These are phyloP conservation scores for Ogataea naganishii DNA, from an alignment of 805 yeast species.

Conservation along the genomic window DNA sequence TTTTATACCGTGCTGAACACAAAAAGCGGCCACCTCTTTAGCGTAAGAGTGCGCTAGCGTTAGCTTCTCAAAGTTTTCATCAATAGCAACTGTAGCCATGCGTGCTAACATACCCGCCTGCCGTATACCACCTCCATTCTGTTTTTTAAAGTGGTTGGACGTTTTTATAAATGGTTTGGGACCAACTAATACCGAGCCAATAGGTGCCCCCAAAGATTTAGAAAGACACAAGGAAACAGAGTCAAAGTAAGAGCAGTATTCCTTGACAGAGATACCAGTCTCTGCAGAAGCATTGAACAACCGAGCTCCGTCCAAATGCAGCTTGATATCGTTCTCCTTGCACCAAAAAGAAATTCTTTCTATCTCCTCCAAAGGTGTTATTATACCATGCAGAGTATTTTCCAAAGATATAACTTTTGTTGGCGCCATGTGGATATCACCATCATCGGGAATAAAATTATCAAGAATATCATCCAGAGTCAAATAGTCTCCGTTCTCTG, in stretches of 20 bases:
- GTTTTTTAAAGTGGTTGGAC: slow-evolving; percentile 79
- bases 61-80: slow-evolving; percentile 56
- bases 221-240: slow-evolving; percentile 80
- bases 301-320: slow-evolving; percentile 90
- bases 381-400: slow-evolving; percentile 76
- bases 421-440: slow-evolving; percentile 81
- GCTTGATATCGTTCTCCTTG: slow-evolving; percentile 41
- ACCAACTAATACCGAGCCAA: slow-evolving; percentile 81
- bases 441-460: slow-evolving; percentile 59
- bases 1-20: slow-evolving; percentile 42
- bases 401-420: slow-evolving; percentile 76
- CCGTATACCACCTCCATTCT: slow-evolving; percentile 86
- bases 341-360: slow-evolving; percentile 62
- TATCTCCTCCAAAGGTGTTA: slow-evolving; percentile 71
- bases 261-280: slow-evolving; percentile 56
- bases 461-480: slow-evolving; percentile 69
- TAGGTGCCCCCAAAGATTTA: slow-evolving; percentile 85
- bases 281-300: slow-evolving; percentile 78
- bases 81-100: slow-evolving; percentile 70
- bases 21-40: slow-evolving; percentile 38
- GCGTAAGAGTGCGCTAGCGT: slow-evolving; percentile 39
- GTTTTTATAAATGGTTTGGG: slow-evolving; percentile 45
- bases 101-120: slow-evolving; percentile 73
- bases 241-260: slow-evolving; percentile 71
- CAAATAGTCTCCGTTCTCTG: slow-evolving; percentile 62